A percentile compares a stretch with the other conserved stretches of the same genome.
phyloP scores from a whole-genome alignment of 371 early-diverging fungal genomes.

The Thermomucor indicae-seudaticae region DNA sequence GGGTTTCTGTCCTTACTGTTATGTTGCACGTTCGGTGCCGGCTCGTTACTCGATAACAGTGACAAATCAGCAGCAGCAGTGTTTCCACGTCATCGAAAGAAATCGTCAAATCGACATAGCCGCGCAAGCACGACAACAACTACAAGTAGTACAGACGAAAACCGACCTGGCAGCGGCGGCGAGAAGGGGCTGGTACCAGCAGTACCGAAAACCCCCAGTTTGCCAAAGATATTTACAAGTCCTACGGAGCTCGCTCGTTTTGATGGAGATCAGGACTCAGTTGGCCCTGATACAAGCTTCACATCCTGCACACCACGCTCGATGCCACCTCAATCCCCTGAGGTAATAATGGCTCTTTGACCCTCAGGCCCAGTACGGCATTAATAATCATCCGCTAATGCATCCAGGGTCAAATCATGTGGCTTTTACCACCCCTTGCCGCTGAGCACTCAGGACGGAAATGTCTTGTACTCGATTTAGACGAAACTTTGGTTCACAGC shows the following conservation, averaged over 20 bases:
- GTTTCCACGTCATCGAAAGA: neutral
- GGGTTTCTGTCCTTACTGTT: slow-evolving; percentile 19
- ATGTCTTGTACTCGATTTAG: slow-evolving; percentile 63
- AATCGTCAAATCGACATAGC: slow-evolving; percentile 1
- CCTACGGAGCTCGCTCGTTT: slow-evolving; percentile 1
- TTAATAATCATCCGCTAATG: neutral
- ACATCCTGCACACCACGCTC: slow-evolving; percentile 7
- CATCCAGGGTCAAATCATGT: slow-evolving; percentile 6
- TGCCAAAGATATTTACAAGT: slow-evolving; percentile 6
- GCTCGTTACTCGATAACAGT: slow-evolving; percentile 6
- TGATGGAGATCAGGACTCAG: neutral
- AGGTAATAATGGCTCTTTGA: neutral
- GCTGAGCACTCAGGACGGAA: slow-evolving; percentile 38
- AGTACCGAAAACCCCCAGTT: neutral
- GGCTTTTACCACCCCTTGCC: slow-evolving; percentile 37
- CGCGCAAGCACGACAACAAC: slow-evolving; percentile 5
- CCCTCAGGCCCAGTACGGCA: neutral
- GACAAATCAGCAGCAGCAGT: slow-evolving; percentile 8
- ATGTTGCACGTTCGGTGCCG: slow-evolving; percentile 18
- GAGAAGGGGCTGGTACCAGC: neutral
- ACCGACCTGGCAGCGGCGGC: neutral
- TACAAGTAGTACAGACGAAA: neutral
- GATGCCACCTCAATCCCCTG: slow-evolving; percentile 2
- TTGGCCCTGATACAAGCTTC: neutral
- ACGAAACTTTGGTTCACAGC: slow-evolving; percentile 64